phyloP scores from a whole-genome alignment of 257 asterid species.

The Striga asiatica region DNA sequence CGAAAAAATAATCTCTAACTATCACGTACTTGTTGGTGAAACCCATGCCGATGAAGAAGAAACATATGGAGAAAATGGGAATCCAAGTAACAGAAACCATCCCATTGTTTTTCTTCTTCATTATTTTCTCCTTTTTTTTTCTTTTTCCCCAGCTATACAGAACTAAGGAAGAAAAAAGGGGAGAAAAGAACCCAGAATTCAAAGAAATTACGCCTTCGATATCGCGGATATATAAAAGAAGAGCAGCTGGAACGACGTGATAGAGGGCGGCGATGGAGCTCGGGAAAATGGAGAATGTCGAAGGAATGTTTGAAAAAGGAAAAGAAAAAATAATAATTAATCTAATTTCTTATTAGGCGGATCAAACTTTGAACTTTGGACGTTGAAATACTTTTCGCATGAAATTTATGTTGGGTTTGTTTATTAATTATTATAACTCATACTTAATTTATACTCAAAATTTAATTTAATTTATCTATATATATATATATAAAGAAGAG shows the following conservation, averaged over 20 bases:
- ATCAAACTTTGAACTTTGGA: too few species aligned
- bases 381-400: too few species aligned
- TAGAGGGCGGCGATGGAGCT: neutral
- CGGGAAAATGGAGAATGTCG: neutral
- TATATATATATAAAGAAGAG: too few species aligned
- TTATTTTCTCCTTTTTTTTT: neutral
- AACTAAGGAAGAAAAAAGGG: neutral
- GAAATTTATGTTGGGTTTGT: too few species aligned
- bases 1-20: neutral
- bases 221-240: neutral
- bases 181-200: neutral
- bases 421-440: too few species aligned
- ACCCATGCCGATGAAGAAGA: constrained; percentile 69
- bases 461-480: too few species aligned
- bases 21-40: constrained; percentile 56
- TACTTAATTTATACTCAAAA: too few species aligned
- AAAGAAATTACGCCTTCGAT: neutral
- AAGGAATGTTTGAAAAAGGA: neutral
- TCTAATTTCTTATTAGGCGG: neutral
- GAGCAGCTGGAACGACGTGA: neutral
- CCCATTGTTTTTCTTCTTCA: constrained; percentile 52
- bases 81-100: constrained; percentile 75
- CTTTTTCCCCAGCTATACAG: neutral
- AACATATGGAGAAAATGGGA: constrained; percentile 62
- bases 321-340: neutral